Evolutionary conservation across 805 yeast genomes (phyloP).

Genomic region (Grigorovia transvaalensis): DNA sequence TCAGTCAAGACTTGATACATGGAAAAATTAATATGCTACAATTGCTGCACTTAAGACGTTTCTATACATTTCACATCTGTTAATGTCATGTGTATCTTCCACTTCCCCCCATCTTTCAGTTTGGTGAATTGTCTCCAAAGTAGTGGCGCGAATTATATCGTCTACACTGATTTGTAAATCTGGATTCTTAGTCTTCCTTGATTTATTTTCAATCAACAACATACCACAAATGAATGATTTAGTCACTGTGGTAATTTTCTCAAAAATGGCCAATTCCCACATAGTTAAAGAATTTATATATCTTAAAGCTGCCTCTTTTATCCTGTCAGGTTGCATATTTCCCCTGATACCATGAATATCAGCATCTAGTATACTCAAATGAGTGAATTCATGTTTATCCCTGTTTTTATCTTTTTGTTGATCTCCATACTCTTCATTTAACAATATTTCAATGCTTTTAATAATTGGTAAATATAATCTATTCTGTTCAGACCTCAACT

Average conservation of each 20-base stretch:
- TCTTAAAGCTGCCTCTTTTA: conserved; percentile 48
- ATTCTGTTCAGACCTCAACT: conserved; percentile 69
- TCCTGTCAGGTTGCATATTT: conserved; percentile 53
- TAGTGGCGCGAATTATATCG: conserved; percentile 66
- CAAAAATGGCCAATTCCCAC: conserved; percentile 82
- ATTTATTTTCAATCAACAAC: conserved; percentile 43
- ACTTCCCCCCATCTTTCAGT: conserved; percentile 95
- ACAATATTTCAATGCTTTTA: conserved; percentile 48
- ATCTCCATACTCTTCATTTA: conserved; percentile 30
- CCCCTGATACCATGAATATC: conserved; percentile 77
- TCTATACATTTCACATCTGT: conserved; percentile 78
- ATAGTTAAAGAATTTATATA: conserved; percentile 55
- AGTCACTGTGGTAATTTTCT: conserved; percentile 75
- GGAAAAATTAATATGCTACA: conserved; percentile 28
- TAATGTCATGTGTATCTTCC: conserved; percentile 98
- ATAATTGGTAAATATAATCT: conserved; percentile 68
- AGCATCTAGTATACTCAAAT: conserved; percentile 59
- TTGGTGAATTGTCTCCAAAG: conserved; percentile 75
- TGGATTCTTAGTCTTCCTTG: conserved; percentile 1
- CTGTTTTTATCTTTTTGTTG: too few species aligned
- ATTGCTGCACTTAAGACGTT: conserved; percentile 71
- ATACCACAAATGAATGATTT: conserved; percentile 83
- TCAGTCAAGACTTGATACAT: conserved; percentile 1
- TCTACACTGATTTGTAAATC: conserved; percentile 40
- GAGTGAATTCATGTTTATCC: conserved; percentile 16